These are phyloP conservation scores for Sphaerulina musiva DNA, from an alignment of 2,329 filamentous ascomycete species.

Conservation along the genomic window DNA sequence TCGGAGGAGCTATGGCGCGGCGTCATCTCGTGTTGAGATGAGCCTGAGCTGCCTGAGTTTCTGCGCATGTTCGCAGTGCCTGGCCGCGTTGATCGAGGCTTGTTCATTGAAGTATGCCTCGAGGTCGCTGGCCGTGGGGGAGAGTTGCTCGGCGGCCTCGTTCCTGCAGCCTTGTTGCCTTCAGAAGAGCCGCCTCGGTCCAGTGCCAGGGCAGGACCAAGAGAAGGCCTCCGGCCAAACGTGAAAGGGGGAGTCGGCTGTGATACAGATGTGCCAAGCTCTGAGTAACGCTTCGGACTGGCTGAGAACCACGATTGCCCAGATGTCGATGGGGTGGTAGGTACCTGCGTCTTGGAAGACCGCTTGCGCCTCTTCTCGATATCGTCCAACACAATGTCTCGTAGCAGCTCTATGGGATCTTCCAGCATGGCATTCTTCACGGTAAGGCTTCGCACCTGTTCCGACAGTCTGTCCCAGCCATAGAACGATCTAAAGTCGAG, in stretches of 20 bases:
- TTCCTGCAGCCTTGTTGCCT: constrained; percentile 27
- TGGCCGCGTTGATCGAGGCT: constrained; percentile 52
- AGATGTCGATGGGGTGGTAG: constrained; percentile 65
- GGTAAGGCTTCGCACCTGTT: constrained; percentile 83
- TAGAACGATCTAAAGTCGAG: constrained; percentile 96
- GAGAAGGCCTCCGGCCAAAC: constrained; percentile 40
- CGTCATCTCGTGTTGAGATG: constrained; percentile 54
- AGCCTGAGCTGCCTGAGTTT: constrained; percentile 90
- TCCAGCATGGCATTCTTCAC: constrained; percentile 82
- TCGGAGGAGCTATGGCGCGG: constrained; percentile 68
- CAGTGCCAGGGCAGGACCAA: constrained; percentile 46
- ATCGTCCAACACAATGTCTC: constrained; percentile 91
- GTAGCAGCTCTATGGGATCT: constrained; percentile 81
- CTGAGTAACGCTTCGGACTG: constrained; percentile 23
- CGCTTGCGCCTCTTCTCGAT: constrained; percentile 79
- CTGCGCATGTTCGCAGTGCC: constrained; percentile 67
- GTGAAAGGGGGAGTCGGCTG: constrained; percentile 53
- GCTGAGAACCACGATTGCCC: constrained; percentile 43
- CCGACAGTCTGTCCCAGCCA: constrained; percentile 89
- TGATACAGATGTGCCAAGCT: constrained; percentile 6
- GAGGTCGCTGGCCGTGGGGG: constrained; percentile 70
- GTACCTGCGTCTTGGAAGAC: constrained; percentile 66
- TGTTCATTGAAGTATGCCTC: constrained; percentile 59
- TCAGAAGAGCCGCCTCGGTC: constrained; percentile 54
- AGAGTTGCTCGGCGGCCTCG: constrained; percentile 67